Conservation (phyloP, 2,329 filamentous ascomycete genomes). For the Aspergillus japonicus region DNA sequence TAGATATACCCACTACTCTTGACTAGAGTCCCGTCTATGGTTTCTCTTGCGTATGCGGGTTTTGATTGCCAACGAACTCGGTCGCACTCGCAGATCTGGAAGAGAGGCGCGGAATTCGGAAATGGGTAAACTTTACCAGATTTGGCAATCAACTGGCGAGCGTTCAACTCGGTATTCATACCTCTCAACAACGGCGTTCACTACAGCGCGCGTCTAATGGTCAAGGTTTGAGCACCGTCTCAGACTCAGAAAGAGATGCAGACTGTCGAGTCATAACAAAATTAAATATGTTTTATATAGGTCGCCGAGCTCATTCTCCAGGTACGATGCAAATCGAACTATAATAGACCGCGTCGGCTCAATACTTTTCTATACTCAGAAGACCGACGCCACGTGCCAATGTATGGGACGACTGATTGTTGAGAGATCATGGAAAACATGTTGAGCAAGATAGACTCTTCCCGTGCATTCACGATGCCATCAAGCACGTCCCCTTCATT, state of each 20-base stretch:
- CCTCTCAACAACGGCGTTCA: no score
- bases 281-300: no score
- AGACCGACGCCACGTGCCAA: no score
- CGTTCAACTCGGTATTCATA: background rate
- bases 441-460: background rate
- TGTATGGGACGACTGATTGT: background rate
- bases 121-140: background rate
- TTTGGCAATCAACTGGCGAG: slow-evolving; percentile 3
- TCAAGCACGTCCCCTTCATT: background rate
- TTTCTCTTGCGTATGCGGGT: background rate
- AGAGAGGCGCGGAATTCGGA: background rate
- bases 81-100: background rate
- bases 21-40: background rate
- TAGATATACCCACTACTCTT: background rate
- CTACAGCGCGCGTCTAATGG: no score
- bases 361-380: no score
- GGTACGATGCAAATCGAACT: no score
- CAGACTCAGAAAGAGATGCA: no score
- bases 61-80: background rate
- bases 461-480: background rate
- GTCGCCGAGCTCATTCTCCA: no score
- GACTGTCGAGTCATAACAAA: no score
- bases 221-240: no score
- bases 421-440: background rate
- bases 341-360: no score